Base-by-base conservation (phyloP, 2,329 filamentous ascomycete species). In the Onygena corvina region DNA sequence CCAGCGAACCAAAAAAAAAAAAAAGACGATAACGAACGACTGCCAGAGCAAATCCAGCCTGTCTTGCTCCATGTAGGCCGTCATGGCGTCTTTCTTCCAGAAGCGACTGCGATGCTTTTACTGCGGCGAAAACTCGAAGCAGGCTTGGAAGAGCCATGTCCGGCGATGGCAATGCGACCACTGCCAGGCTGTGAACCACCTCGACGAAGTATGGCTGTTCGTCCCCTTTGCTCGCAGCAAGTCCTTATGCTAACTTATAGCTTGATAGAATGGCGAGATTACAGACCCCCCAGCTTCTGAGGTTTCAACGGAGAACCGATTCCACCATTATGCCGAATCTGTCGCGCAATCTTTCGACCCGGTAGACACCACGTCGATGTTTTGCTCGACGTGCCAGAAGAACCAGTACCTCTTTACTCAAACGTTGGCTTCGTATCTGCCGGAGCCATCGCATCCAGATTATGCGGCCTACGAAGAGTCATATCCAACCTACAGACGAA, bases 361-460 rank as follows among this genome's bases (percentile, higher is more conserved):
- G 55, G 64, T n/a, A 52, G 57, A 62, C 33, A 48, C 54, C 49
- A 56, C 62, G 35, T 59, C 65, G 33, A 65, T 76, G 50, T 83
- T 83, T 64, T 98, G 92, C 73, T 68, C 76, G 44, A 83, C 76
- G 49, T 98, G 92, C 60, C 70, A 89, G 47, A 86, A 87, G 64
- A 96, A 98, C 64, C 92, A 98, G 64, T 81, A 85, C 50, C 73
- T 95, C 4, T 80, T 89, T 56, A 83, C 81, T 29, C 76, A 81
- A 36, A 80, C 80, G 0, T 72, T 96, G 33, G 83, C 86, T 2
- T 81, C 90, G 52, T 96, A 93, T 64, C 76, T 93, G 1, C 81
- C 83, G 0, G 68, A 77, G 18, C 67, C 74, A 36, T 69, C 73
- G 20, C 77, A 90, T 56, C 80, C 84, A 0, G 74, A 83, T 47